Base-by-base conservation (phyloP, 495 filamentous ascomycete species). In the Filosporella fistucella region DNA sequence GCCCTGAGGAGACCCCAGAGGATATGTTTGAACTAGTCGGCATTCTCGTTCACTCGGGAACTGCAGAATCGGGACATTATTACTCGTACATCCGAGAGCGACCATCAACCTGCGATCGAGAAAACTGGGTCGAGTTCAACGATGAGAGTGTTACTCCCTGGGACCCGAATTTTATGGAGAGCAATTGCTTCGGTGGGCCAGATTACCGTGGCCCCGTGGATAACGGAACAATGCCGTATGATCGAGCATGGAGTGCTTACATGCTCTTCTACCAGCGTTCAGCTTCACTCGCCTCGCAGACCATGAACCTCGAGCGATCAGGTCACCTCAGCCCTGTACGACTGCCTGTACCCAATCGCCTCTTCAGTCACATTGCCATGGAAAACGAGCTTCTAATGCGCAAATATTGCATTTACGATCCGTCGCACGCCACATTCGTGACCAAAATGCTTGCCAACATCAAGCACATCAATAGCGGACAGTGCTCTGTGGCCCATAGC, bases 211-310 rank as follows among this genome's bases (percentile, higher is more conserved):
- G 34, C 41, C 67, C 65, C 42, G 74, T 61, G 42, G 70, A 68
- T 54, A 68, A 49, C 29, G 66, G 50, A 67, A 76, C 55, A 40
- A 58, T 60, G 58, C 65, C 57, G 51, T 77, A 56, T 43, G 77
- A 80, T 43, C 95, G 93, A 60, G 71, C 73, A 7, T 91, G 82
- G 69, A 94, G 85, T 64, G 93, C 91, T 14, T 99, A 99, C 58
- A 96, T 97, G 89, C 74, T 99, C 30, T 96, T 99, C 67, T 99
- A 97, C 59, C 86, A 96, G 61, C 78, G 93, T 47, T 81, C 84
- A 4, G 81, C 84, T 1, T 79, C 77, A 11, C 70, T 88, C 46
- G 71, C 77, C 16, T 63, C 53, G 45, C 68, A 71, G 40, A 70
- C 75, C 57, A 62, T 67, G 32, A 51, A 63, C 1, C 54, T 74